These are phyloP conservation scores for Scheffersomyces insectosa DNA, from an alignment of 1,139 yeast genomes.

Conservation along the genomic window DNA sequence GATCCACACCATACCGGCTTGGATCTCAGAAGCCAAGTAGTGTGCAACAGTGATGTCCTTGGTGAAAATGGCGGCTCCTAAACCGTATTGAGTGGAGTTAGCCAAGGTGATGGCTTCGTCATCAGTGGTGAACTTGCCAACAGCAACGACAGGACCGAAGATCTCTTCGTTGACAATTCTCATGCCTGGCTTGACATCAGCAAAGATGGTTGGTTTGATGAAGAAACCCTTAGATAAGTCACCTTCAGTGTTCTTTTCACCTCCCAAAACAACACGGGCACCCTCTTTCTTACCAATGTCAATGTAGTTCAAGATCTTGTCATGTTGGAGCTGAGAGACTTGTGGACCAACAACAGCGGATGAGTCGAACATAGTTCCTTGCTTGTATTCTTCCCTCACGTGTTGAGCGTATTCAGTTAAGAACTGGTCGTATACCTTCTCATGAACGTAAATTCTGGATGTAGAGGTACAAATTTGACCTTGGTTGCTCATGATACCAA, in stretches of 20 bases:
- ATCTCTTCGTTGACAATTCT: conserved; percentile 58
- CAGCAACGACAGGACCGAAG: conserved; percentile 60
- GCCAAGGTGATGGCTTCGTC: conserved; percentile 54
- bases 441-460: conserved; percentile 48
- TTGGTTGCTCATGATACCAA: conserved; percentile 79
- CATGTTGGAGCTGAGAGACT: conserved; percentile 66
- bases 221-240: conserved; percentile 46
- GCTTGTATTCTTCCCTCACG: conserved; percentile 46
- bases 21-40: conserved; percentile 42
- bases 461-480: conserved; percentile 52
- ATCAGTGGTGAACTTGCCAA: conserved; percentile 52
- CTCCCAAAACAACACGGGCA: conserved; percentile 51
- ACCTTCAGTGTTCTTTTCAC: conserved; percentile 39
- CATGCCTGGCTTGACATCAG: conserved; percentile 54
- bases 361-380: conserved; percentile 60
- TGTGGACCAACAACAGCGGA: conserved; percentile 76
- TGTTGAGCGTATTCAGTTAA: conserved; percentile 37
- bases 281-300: conserved; percentile 58
- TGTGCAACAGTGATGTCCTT: conserved; percentile 38
- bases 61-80: conserved; percentile 42
- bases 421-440: conserved; percentile 48
- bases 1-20: conserved; percentile 61
- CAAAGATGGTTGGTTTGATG: conserved; percentile 55
- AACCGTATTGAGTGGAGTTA: conserved; percentile 55
- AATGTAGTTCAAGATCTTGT: conserved; percentile 54